Percentiles rank a stretch among this genome's conserved stretches.
These are phyloP conservation scores for Westerdykella aurantiaca DNA, from an alignment of 2,329 filamentous ascomycete genomes.

Conservation along the genomic window DNA sequence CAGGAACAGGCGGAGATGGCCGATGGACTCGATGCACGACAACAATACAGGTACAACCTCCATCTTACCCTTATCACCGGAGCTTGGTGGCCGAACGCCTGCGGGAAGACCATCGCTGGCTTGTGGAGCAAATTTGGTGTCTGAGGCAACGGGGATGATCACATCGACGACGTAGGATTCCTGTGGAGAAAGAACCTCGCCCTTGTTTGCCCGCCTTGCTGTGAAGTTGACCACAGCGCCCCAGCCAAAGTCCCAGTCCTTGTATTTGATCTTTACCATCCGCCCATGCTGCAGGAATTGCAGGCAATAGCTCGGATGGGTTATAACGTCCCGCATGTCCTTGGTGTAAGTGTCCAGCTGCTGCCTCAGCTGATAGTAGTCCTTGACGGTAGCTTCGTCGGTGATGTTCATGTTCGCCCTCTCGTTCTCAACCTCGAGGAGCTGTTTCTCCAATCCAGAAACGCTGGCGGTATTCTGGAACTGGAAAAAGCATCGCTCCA, in stretches of 20 bases:
- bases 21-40: conserved; percentile 76
- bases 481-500: conserved; percentile 97
- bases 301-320: conserved; percentile 79
- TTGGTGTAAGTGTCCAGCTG: conserved; percentile 77
- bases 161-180: conserved; percentile 81
- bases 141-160: conserved; percentile 58
- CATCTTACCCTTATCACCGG: conserved; percentile 63
- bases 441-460: conserved; percentile 70
- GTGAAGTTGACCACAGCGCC: conserved; percentile 76
- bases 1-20: conserved; percentile 76
- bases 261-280: conserved; percentile 76
- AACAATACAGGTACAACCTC: conserved; percentile 83
- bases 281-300: conserved; percentile 85
- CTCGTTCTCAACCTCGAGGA: conserved; percentile 71
- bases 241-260: conserved; percentile 84
- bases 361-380: conserved; percentile 87
- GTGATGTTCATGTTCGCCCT: conserved; percentile 68
- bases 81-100: conserved; percentile 54
- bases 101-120: conserved; percentile 62
- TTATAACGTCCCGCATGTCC: conserved; percentile 88
- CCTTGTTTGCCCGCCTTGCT: conserved; percentile 59
- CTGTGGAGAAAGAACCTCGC: conserved; percentile 63
- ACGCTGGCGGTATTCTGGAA: conserved; percentile 94
- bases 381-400: conserved; percentile 82
- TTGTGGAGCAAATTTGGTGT: conserved; percentile 49